Conservation (phyloP, 352 stramenopile species). For the Globisporangium nagaii region DNA sequence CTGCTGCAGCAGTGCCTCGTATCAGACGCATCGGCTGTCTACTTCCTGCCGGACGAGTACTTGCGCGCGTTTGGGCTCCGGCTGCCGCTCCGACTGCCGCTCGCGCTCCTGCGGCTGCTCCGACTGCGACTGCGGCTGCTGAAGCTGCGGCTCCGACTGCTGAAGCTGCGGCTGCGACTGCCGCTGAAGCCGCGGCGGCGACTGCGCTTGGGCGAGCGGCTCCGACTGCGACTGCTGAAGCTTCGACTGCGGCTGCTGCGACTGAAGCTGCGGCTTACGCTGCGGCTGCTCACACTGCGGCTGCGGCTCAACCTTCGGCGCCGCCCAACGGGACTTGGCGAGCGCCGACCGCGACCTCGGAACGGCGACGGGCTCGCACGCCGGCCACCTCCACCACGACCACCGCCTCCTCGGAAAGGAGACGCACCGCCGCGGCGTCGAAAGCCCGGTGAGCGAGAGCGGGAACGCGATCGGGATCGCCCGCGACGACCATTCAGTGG, state of each 20-base stretch:
- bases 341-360: constrained; percentile 10
- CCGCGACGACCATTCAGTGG: constrained; percentile 19
- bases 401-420: constrained; percentile 26
- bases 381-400: constrained; percentile 15
- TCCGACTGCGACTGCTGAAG: constrained; percentile 23
- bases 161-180: constrained; percentile 22
- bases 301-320: constrained; percentile 16
- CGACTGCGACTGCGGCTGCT: constrained; percentile 30
- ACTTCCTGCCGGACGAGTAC: constrained; percentile 11
- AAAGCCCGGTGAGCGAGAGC: constrained; percentile 32
- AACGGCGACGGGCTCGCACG: constrained; percentile 9
- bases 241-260: constrained; percentile 9
- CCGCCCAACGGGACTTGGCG: constrained; percentile 3
- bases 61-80: constrained; percentile 5
- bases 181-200: constrained; percentile 15
- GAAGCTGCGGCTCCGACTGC: constrained; percentile 20
- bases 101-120: constrained; percentile 19
- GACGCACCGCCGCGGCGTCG: constrained; percentile 33
- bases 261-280: constrained; percentile 7
- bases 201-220: constrained; percentile 8
- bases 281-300: constrained; percentile 13
- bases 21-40: too few species aligned
- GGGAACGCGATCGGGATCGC: constrained; percentile 12
- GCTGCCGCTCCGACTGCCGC: constrained; percentile 17
- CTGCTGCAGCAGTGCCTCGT: too few species aligned